Evolutionary conservation across 2,329 filamentous ascomycete species (phyloP).

Genomic region (Nigrograna mackinnonii): DNA sequence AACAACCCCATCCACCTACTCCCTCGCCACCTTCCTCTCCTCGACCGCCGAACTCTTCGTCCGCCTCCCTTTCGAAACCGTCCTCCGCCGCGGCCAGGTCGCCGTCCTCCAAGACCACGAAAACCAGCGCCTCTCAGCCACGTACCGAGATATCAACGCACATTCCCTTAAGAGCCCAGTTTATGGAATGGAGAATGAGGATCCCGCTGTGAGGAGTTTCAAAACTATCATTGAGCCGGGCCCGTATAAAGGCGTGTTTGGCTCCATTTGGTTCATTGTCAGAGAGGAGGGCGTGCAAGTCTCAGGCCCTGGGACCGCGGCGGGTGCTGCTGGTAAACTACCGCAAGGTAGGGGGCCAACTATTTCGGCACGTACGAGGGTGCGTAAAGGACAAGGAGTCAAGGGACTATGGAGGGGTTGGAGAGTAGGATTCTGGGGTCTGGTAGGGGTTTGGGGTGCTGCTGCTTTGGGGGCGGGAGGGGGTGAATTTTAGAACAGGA

Average conservation of each 20-base stretch:
- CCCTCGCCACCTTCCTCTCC: slow-evolving; percentile 77
- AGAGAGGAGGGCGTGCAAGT: slow-evolving; percentile 73
- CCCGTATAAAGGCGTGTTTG: slow-evolving; percentile 81
- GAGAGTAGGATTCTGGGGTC: slow-evolving; percentile 78
- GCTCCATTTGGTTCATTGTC: slow-evolving; percentile 86
- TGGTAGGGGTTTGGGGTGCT: slow-evolving; percentile 75
- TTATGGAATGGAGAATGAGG: slow-evolving; percentile 21
- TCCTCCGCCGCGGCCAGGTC: slow-evolving; percentile 86
- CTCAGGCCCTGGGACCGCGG: slow-evolving; percentile 26
- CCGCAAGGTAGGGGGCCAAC: slow-evolving; percentile 23
- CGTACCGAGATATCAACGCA: slow-evolving; percentile 23
- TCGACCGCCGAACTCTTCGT: slow-evolving; percentile 80
- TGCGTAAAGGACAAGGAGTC: slow-evolving; percentile 67
- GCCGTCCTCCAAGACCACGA: slow-evolving; percentile 55
- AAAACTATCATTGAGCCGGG: slow-evolving; percentile 81
- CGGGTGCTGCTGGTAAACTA: slow-evolving; percentile 22
- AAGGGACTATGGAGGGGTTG: slow-evolving; percentile 73
- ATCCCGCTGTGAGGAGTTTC: slow-evolving; percentile 38
- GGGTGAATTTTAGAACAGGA: slow-evolving; percentile 35
- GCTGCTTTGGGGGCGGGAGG: slow-evolving; percentile 56
- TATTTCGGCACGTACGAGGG: slow-evolving; percentile 42
- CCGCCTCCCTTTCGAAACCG: slow-evolving; percentile 89
- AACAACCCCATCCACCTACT: slow-evolving; percentile 79
- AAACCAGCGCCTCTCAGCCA: slow-evolving; percentile 26
- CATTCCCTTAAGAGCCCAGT: slow-evolving; percentile 11